phyloP scores from a whole-genome alignment of 2,329 filamentous ascomycete genomes.

The Ascochyta viciae-villosae region DNA sequence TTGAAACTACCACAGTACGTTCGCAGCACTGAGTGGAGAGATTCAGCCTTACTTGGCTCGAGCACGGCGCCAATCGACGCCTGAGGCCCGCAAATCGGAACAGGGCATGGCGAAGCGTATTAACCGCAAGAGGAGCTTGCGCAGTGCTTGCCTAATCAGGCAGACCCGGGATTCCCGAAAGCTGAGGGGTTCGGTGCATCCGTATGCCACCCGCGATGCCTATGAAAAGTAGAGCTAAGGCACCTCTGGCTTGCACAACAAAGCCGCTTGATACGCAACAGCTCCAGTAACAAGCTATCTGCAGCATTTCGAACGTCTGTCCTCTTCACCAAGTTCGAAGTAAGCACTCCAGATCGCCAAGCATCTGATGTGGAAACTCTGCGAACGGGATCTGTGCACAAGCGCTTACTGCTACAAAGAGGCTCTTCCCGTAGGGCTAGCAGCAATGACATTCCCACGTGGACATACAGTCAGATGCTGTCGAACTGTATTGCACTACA shows the following conservation, averaged over 20 bases:
- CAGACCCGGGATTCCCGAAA: slow-evolving; percentile 13
- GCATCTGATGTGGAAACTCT: slow-evolving; percentile 23
- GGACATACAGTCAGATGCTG: slow-evolving; percentile 14
- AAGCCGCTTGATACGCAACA: not conserved
- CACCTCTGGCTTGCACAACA: slow-evolving; percentile 12
- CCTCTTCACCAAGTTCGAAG: slow-evolving; percentile 6
- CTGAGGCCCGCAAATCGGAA: slow-evolving; percentile 13
- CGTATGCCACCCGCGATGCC: slow-evolving; percentile 23
- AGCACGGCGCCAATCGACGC: slow-evolving; percentile 13
- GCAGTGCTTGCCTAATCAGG: slow-evolving; percentile 24
- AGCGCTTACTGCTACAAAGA: slow-evolving; percentile 36
- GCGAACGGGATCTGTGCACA: slow-evolving; percentile 32
- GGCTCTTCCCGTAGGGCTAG: slow-evolving; percentile 29
- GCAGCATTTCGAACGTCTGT: slow-evolving; percentile 1
- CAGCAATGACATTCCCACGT: slow-evolving; percentile 19
- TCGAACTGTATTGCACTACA: not conserved
- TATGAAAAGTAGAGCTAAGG: slow-evolving; percentile 5
- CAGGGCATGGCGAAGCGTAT: slow-evolving; percentile 12
- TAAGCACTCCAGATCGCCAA: slow-evolving; percentile 38
- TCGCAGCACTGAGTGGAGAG: slow-evolving; percentile 7
- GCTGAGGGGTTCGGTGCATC: slow-evolving; percentile 14
- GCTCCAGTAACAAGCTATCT: not conserved
- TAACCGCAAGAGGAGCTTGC: slow-evolving; percentile 15
- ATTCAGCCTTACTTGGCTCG: slow-evolving; percentile 19
- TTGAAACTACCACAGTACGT: not conserved